Base-by-base conservation (phyloP, 441 rosid genomes). In the Iberis amara region DNA sequence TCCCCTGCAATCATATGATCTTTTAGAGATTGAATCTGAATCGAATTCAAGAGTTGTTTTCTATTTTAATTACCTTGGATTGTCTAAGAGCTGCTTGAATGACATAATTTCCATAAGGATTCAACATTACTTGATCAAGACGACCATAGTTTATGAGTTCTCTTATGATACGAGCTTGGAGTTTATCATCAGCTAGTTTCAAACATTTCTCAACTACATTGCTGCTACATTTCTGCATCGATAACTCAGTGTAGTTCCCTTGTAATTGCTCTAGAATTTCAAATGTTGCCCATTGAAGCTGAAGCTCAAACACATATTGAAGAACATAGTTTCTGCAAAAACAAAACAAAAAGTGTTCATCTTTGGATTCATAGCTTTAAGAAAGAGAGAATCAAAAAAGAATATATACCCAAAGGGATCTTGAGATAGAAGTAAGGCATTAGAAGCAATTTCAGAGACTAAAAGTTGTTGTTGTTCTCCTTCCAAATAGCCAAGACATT, bases 171-270 rank as follows among this genome's bases (percentile, higher is more conserved):
- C 59, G 52, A 55, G 69, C 48, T 14, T 75, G 59, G 31, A 57
- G 68, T 52, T 79, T 86, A 27, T 82, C 91, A 52, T 74, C 69
- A 9, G 79, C 73, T 69, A 72, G 72, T 65, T 75, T 78, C 48
- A 88, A 69, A 61, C 94, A 85, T 57, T 76, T 85, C 73, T 88
- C 96, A 30, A 88, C 89, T 43, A 88, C 96, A 39, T 85, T 88
- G 68, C 96, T 85, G 76, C 94, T 82, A 57, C 81, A 88, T 59
- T 88, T 85, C 74, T 85, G 94, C 85, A 85, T 71, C 4, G 96
- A 79, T 60, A 88, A 73, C 63, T 81, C 87, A 4, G 79, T 84
- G 31, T 63, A 85, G 57, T 67, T 78, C 23, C 89, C 91, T 66
- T 76, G 80, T 62, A 88, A 62, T 49, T 76, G 85, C 62, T 79